These are phyloP conservation scores for Lichtheimia corymbifera DNA, from an alignment of 371 early-diverging fungal species.

Conservation along the genomic window DNA sequence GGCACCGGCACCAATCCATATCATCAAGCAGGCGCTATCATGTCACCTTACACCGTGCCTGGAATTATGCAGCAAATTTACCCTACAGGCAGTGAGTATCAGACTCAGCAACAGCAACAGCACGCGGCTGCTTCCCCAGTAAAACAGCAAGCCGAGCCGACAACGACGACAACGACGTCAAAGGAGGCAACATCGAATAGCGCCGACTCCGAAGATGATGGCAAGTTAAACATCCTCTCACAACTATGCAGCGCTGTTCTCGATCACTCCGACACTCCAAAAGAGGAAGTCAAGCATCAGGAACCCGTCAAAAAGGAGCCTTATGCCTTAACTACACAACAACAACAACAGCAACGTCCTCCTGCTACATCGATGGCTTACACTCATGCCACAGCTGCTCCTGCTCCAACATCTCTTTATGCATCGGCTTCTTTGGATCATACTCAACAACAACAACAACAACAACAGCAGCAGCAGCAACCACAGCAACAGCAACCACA, in stretches of 20 bases:
- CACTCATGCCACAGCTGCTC: neutral
- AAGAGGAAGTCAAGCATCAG: slow-evolving; percentile 5
- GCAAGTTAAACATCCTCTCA: slow-evolving; percentile 49
- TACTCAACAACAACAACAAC: slow-evolving; percentile 14
- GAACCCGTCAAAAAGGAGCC: neutral
- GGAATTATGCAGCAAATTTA: slow-evolving; percentile 17
- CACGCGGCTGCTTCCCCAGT: neutral
- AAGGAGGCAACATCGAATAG: slow-evolving; percentile 13
- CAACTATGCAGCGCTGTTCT: slow-evolving; percentile 52
- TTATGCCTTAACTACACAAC: neutral
- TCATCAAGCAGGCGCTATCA: slow-evolving; percentile 4
- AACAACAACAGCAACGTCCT: neutral
- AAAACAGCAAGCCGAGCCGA: slow-evolving; percentile 6
- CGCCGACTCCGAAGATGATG: slow-evolving; percentile 46
- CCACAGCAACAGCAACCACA: neutral
- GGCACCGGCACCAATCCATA: slow-evolving; percentile 1
- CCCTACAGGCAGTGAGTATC: slow-evolving; percentile 1
- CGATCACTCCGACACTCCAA: slow-evolving; percentile 29
- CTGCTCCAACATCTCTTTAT: neutral
- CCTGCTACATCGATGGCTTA: neutral
- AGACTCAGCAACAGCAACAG: slow-evolving; percentile 8
- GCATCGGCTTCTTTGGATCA: slow-evolving; percentile 3
- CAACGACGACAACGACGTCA: slow-evolving; percentile 3
- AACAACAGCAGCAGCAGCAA: too few relatives aligned
- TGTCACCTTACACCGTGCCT: slow-evolving; percentile 17